Conservation (phyloP, 1,139 yeast genomes). For the Lodderomyces oxycetoniae region DNA sequence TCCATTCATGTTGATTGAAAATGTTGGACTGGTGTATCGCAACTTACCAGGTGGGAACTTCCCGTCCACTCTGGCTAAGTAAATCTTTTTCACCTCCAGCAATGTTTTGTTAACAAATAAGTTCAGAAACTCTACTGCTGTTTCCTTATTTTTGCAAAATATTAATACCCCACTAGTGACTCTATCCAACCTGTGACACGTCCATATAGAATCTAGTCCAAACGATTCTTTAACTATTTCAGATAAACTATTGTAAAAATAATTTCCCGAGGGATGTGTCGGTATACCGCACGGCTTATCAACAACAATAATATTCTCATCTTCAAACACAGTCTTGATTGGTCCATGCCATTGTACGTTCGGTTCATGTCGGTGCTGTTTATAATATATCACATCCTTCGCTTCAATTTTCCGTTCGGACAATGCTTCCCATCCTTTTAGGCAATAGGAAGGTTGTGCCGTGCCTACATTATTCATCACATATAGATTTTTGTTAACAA, state of each 20-base stretch:
- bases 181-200: constrained; percentile 69
- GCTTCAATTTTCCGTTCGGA: constrained; percentile 25
- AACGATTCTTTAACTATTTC: constrained; percentile 49
- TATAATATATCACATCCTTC: constrained; percentile 48
- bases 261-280: constrained; percentile 74
- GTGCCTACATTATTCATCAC: constrained; percentile 19
- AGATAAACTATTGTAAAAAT: constrained; percentile 54
- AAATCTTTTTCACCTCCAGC: constrained; percentile 40
- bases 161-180: constrained; percentile 71
- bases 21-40: constrained; percentile 32
- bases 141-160: constrained; percentile 45
- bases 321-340: constrained; percentile 44
- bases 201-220: constrained; percentile 35
- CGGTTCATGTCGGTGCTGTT: constrained; percentile 62
- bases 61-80: constrained; percentile 62
- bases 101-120: constrained; percentile 35
- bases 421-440: constrained; percentile 24
- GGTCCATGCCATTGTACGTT: constrained; percentile 28
- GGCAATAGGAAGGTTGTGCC: constrained; percentile 2
- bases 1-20: constrained; percentile 32
- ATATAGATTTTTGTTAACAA: constrained; percentile 23
- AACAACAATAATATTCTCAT: constrained; percentile 51
- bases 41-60: constrained; percentile 40
- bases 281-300: constrained; percentile 77
- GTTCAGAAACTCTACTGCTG: constrained; percentile 42